Evolutionary conservation across 2,329 filamentous ascomycete species (phyloP).

Genomic region (Aspergillus melleus): DNA sequence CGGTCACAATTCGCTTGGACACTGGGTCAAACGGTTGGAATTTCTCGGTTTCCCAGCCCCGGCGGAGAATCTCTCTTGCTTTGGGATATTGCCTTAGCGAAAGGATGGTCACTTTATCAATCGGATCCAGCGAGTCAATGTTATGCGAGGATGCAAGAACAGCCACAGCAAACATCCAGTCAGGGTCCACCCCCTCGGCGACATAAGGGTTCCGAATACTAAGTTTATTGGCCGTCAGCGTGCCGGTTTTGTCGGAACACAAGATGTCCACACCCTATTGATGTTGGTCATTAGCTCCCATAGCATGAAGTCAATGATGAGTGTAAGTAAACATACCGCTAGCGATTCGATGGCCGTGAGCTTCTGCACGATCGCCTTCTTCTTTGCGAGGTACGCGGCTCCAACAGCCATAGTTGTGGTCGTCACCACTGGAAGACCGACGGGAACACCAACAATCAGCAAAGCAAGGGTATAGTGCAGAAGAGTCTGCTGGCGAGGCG

Average conservation of each 20-base stretch:
- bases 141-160: slow-evolving; percentile 77
- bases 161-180: slow-evolving; percentile 82
- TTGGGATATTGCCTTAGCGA: slow-evolving; percentile 73
- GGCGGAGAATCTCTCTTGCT: slow-evolving; percentile 70
- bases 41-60: slow-evolving; percentile 74
- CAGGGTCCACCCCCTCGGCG: slow-evolving; percentile 72
- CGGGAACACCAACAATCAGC: slow-evolving; percentile 76
- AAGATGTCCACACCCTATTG: slow-evolving; percentile 67
- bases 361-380: slow-evolving; percentile 79
- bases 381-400: slow-evolving; percentile 73
- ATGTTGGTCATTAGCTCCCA: background rate
- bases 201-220: slow-evolving; percentile 76
- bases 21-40: slow-evolving; percentile 72
- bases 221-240: slow-evolving; percentile 62
- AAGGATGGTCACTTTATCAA: slow-evolving; percentile 76
- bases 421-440: slow-evolving; percentile 76
- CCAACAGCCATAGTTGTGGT: slow-evolving; percentile 77
- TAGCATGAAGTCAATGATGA: background rate
- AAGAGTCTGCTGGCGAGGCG: slow-evolving; percentile 59
- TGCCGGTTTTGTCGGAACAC: slow-evolving; percentile 81
- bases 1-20: slow-evolving; percentile 74
- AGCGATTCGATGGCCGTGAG: slow-evolving; percentile 76
- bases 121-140: slow-evolving; percentile 73
- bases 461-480: slow-evolving; percentile 69
- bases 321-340: slow-evolving; percentile 47